Evolutionary conservation across 306 rosid genomes (phyloP), one percentile per base, ranked within the genome.

Genomic region (Vachellia pachyceras): DNA sequence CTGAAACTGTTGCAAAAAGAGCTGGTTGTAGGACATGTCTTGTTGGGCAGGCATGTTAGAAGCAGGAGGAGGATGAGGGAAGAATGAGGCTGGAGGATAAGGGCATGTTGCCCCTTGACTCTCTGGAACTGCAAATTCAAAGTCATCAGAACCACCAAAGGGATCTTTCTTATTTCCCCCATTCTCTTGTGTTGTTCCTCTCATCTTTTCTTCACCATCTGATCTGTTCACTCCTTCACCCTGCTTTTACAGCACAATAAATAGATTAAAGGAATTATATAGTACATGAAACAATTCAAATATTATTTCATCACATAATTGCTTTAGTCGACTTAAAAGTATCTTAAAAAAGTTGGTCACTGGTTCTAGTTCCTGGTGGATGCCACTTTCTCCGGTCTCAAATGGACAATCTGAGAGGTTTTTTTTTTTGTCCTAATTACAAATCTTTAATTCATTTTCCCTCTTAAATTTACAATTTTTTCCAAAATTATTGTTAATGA

Each of bases 11-110:
- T 69, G 79, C 73, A 29, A 72, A 36, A 72, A 76, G 40, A 33
- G 50, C 25, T 80, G 73, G 39, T 80, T 72, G 82, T 45, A 40
- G 10, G 82, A 69, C 33, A 71, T 76, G 77, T 50, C 68, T 39
- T 40, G 73, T 25, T n/a, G 73, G 73, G 12, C 18, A 35, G 67
- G 37, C 55, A 42, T 15, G 60, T 54, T 7, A 25, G 17, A 4
- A 47, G 55, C 20, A 40, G 5, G 37, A 41, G 73, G 73, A n/a
- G 35, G 73, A 67, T 40, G 10, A 20, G 54, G 18, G n/a, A 57
- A 55, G 5, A 13, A 40, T 39, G 37, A 40, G 17, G 54, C 47
- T 37, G 72, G 72, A 39, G 72, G 72, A 39, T 20, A 68, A n/a
- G 82, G 18, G 35, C 72, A 29, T 57, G 29, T 1, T 12, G 67